A percentile compares a stretch with the other conserved stretches of the same genome.
phyloP scores from a whole-genome alignment of 2,329 filamentous ascomycete species.

The Colletotrichum brevisporum region DNA sequence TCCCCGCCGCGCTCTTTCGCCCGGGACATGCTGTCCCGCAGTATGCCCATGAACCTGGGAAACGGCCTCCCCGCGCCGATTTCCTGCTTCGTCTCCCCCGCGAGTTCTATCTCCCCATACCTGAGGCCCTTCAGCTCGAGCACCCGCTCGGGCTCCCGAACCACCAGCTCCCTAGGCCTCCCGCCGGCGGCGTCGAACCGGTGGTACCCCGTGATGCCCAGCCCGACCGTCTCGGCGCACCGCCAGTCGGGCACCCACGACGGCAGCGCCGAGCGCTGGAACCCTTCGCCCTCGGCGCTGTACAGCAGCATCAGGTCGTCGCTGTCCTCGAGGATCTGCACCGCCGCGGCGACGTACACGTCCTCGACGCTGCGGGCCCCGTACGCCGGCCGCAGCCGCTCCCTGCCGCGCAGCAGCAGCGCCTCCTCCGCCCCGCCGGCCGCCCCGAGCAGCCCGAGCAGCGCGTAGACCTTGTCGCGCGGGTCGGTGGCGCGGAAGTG shows the following conservation, averaged over 20 bases:
- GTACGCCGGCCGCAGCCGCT: not conserved
- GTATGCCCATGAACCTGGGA: not conserved
- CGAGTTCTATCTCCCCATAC: not conserved
- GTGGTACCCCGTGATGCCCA: constrained; percentile 3
- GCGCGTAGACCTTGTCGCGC: constrained; percentile 41
- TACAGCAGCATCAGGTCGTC: constrained; percentile 7
- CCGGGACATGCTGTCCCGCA: not conserved
- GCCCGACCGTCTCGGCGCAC: constrained; percentile 1
- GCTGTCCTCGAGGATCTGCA: constrained; percentile 9
- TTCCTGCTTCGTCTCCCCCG: constrained; percentile 1
- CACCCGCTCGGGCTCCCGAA: not conserved
- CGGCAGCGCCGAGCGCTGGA: not conserved
- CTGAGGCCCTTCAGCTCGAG: not conserved
- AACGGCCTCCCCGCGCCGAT: not conserved
- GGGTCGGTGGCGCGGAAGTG: constrained; percentile 37
- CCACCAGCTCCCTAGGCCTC: not conserved
- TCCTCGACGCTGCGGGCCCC: not conserved
- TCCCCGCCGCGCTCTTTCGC: not conserved
- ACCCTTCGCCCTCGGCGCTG: not conserved
- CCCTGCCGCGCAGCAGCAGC: not conserved
- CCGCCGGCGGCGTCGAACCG: not conserved
- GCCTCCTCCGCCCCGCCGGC: too few species aligned
- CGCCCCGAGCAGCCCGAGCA: constrained; percentile 35
- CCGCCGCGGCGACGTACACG: not conserved
- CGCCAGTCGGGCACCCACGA: constrained; percentile 17